A percentile compares a stretch with the other conserved stretches of the same genome.
phyloP scores from a whole-genome alignment of 2,329 filamentous ascomycete genomes.

The Didymella lethalis region DNA sequence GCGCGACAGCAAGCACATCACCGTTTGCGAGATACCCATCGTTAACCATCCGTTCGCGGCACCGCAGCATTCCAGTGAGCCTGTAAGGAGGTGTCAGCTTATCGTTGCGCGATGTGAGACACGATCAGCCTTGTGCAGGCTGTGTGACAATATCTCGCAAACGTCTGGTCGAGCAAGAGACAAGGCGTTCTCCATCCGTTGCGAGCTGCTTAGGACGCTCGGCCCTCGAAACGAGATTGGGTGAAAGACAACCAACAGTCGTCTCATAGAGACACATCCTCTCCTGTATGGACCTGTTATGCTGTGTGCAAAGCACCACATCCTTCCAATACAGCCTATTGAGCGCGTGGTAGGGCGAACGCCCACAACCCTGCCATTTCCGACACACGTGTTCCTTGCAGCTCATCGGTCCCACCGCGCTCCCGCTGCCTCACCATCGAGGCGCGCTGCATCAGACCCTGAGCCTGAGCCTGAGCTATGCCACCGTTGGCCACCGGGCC shows the following conservation, averaged over 20 bases:
- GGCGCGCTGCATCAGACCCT: constrained; percentile 14
- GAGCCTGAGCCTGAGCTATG: constrained; percentile 2
- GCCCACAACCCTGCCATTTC: neutral
- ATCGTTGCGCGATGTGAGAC: neutral
- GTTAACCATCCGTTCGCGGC: constrained; percentile 3
- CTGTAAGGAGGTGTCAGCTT: constrained; percentile 4
- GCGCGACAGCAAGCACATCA: neutral
- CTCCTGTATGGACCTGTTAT: neutral
- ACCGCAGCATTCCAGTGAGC: neutral
- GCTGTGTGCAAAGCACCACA: neutral
- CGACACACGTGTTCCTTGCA: constrained; percentile 12
- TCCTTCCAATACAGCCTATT: neutral
- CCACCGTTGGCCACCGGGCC: neutral
- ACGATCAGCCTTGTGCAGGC: constrained; percentile 1
- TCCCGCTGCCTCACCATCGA: constrained; percentile 3
- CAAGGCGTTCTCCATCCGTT: neutral
- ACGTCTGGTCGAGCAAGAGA: neutral
- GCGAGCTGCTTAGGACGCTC: neutral
- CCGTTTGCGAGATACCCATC: neutral
- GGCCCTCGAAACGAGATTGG: neutral
- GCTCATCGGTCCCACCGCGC: constrained; percentile 1
- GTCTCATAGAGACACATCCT: neutral
- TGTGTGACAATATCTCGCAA: constrained; percentile 1
- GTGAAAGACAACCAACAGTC: neutral
- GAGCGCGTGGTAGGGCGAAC: neutral